Conservation (phyloP, 768 basidiomycete genomes). For the Leccinum ochraceum region DNA sequence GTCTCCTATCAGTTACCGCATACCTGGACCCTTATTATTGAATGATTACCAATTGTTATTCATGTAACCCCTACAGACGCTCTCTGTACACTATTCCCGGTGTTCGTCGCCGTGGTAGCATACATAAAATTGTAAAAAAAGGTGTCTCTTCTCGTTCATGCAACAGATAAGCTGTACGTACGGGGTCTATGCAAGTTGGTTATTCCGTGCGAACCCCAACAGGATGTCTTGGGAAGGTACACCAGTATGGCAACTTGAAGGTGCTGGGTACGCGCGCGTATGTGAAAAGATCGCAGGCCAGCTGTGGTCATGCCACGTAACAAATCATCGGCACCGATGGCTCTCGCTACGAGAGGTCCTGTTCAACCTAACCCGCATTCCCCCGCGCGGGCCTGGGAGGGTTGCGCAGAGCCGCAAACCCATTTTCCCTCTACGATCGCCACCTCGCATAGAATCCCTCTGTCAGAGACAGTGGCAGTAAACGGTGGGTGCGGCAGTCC, state of each 20-base stretch:
- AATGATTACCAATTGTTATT: neutral
- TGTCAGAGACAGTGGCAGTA: neutral
- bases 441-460: neutral
- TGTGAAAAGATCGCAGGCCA: neutral
- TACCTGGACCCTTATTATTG: neutral
- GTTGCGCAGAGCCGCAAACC: neutral
- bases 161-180: no score
- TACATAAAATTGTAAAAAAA: neutral
- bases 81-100: neutral
- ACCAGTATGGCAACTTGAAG: no score
- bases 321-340: neutral
- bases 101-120: neutral
- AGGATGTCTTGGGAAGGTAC: no score
- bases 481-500: neutral
- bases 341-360: neutral
- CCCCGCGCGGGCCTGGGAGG: no score
- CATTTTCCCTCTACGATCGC: neutral
- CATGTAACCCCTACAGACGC: neutral
- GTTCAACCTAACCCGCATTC: neutral
- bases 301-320: neutral
- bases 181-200: no score
- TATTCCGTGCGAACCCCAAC: no score
- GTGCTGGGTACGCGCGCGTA: no score
- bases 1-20: neutral
- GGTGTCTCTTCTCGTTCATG: neutral